Percentiles rank a stretch among this genome's conserved stretches.
These are phyloP conservation scores for Magnolia changhungtana DNA, from an alignment of 164 flowering plant species.

Conservation along the genomic window DNA sequence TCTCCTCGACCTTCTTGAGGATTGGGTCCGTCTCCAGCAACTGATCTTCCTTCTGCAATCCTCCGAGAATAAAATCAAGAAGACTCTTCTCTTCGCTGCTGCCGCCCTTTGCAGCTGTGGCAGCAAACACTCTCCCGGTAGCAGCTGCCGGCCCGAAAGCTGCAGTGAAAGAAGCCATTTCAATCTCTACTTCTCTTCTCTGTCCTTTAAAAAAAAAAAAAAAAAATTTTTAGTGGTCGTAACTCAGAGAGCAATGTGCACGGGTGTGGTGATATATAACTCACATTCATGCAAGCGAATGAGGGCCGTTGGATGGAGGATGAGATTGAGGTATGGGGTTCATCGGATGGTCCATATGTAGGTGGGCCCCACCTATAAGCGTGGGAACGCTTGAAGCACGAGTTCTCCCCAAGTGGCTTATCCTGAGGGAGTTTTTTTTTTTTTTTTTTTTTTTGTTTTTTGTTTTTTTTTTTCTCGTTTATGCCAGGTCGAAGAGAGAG, in stretches of 20 bases:
- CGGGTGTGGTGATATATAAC: not conserved
- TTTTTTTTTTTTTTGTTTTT: not conserved
- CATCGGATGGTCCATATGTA: not conserved
- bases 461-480: too few species aligned
- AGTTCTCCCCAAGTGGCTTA: slow-evolving; percentile 7
- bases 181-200: not conserved
- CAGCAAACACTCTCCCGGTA: not conserved
- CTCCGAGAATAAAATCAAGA: slow-evolving; percentile 64
- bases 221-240: not conserved
- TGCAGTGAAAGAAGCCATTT: not conserved
- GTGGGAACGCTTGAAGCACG: slow-evolving; percentile 1
- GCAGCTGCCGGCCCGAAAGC: not conserved
- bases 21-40: slow-evolving; percentile 82
- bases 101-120: slow-evolving; percentile 6
- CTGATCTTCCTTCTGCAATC: slow-evolving; percentile 65
- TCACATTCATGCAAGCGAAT: not conserved
- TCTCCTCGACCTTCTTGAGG: slow-evolving; percentile 81
- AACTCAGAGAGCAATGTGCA: not conserved
- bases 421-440: not conserved
- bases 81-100: slow-evolving; percentile 61
- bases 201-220: too few species aligned
- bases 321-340: not conserved
- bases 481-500: not conserved
- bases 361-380: not conserved
- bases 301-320: not conserved